Percentiles rank a stretch among this genome's conserved stretches.
Evolutionary conservation across 257 asterid genomes (phyloP).

Genomic region (Nicotiana benthamiana): DNA sequence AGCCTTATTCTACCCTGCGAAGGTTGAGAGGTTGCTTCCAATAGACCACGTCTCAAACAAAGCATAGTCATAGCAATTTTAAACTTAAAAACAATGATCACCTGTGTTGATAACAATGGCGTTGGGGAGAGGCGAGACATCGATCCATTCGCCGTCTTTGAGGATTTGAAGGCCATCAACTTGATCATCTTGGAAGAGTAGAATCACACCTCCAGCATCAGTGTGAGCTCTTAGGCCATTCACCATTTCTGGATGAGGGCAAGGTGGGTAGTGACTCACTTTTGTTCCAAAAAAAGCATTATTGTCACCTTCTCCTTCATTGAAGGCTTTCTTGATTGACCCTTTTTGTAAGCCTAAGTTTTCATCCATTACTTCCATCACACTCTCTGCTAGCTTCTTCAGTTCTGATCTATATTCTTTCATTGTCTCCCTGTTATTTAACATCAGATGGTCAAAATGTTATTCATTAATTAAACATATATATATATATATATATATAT

Average conservation of each 20-base stretch:
- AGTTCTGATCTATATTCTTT: slow-evolving; percentile 51
- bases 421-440: slow-evolving; percentile 58
- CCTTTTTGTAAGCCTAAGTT: slow-evolving; percentile 53
- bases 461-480: background rate
- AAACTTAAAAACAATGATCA: background rate
- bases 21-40: too few species aligned
- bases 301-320: slow-evolving; percentile 29
- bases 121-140: slow-evolving; percentile 54
- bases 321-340: slow-evolving; percentile 56
- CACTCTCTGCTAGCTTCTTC: slow-evolving; percentile 44
- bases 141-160: slow-evolving; percentile 63
- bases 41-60: too few species aligned
- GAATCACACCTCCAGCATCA: slow-evolving; percentile 79
- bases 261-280: slow-evolving; percentile 85
- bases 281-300: slow-evolving; percentile 74
- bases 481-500: background rate
- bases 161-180: slow-evolving; percentile 68
- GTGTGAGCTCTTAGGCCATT: slow-evolving; percentile 85
- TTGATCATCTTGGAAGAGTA: slow-evolving; percentile 72
- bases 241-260: slow-evolving; percentile 58
- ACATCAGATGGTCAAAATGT: background rate
- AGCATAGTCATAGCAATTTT: too few species aligned
- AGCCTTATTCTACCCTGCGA: too few species aligned
- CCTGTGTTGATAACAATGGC: slow-evolving; percentile 75
- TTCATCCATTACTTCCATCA: slow-evolving; percentile 67